Evolutionary conservation across 495 filamentous ascomycete genomes (phyloP).

Genomic region (Massariosphaeria phaeospora): DNA sequence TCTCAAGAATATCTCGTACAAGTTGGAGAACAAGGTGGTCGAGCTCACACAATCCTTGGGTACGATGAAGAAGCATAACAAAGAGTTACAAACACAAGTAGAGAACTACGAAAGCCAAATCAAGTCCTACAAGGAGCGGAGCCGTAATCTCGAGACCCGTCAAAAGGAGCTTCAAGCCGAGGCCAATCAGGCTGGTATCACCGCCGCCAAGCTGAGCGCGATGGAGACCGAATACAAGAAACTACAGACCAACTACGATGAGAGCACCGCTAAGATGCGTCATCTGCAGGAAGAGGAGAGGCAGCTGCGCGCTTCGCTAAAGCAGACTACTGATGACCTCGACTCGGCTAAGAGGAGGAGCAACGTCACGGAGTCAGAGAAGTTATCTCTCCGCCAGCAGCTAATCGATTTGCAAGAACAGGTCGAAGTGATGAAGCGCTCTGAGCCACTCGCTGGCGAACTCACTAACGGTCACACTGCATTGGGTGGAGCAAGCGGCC

Average conservation of each 20-base stretch:
- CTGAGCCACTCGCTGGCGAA: slow-evolving; percentile 63
- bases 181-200: slow-evolving; percentile 96
- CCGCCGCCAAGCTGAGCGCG: slow-evolving; percentile 74
- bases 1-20: slow-evolving; percentile 98
- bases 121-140: slow-evolving; percentile 86
- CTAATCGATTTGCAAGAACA: slow-evolving; percentile 87
- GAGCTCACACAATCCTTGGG: slow-evolving; percentile 93
- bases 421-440: slow-evolving; percentile 76
- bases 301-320: slow-evolving; percentile 70
- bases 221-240: slow-evolving; percentile 94
- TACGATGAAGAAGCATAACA: slow-evolving; percentile 88
- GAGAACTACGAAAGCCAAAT: slow-evolving; percentile 96
- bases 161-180: slow-evolving; percentile 92
- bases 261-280: slow-evolving; percentile 81
- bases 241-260: slow-evolving; percentile 79
- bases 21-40: slow-evolving; percentile 97
- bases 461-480: slow-evolving; percentile 61
- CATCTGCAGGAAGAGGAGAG: slow-evolving; percentile 90
- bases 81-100: slow-evolving; percentile 76
- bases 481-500: slow-evolving; percentile 55
- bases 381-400: slow-evolving; percentile 75
- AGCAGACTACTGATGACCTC: slow-evolving; percentile 68
- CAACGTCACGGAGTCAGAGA: slow-evolving; percentile 72
- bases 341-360: slow-evolving; percentile 66
- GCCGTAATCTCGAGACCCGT: slow-evolving; percentile 83